These are phyloP conservation scores for Xerocomus amazonicus DNA, from an alignment of 1,284 basidiomycete species.

Conservation along the genomic window DNA sequence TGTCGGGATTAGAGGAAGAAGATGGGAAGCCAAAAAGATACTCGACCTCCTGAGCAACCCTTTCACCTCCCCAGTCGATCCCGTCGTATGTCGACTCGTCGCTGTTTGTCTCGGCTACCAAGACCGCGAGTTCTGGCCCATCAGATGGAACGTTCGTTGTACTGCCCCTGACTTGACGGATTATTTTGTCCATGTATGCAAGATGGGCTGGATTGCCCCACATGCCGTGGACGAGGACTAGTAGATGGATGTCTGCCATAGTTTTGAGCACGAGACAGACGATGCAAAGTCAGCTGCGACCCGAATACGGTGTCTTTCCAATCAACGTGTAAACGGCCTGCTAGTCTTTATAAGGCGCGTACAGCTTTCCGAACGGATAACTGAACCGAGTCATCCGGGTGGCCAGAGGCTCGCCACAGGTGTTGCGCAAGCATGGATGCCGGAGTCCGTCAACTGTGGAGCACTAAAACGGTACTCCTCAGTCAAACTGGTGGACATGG, in stretches of 20 bases:
- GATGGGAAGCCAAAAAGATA: not conserved
- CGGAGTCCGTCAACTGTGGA: not conserved
- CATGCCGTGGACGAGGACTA: constrained; percentile 80
- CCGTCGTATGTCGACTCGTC: constrained; percentile 69
- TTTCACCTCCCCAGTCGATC: constrained; percentile 71
- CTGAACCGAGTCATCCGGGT: not conserved
- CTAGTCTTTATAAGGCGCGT: not conserved
- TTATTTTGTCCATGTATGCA: constrained; percentile 42
- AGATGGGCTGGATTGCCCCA: constrained; percentile 72
- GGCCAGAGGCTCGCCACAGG: not conserved
- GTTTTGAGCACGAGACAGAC: not conserved
- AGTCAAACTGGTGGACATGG: not conserved
- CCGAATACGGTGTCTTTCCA: constrained; percentile 4
- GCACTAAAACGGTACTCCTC: not conserved
- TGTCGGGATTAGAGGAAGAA: constrained; percentile 7
- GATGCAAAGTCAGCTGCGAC: constrained; percentile 1
- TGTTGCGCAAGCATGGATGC: not conserved
- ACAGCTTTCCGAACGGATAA: not conserved
- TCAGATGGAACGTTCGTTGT: not conserved
- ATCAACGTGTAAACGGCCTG: constrained; percentile 6
- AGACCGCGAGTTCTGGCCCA: constrained; percentile 41
- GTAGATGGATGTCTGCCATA: constrained; percentile 47
- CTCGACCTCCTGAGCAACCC: constrained; percentile 61
- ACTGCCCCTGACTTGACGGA: constrained; percentile 36
- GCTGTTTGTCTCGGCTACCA: constrained; percentile 50